Evolutionary conservation across 2,329 filamentous ascomycete genomes (phyloP), one percentile per base, ranked within the genome.

Genomic region (Furcasterigmium furcatum): DNA sequence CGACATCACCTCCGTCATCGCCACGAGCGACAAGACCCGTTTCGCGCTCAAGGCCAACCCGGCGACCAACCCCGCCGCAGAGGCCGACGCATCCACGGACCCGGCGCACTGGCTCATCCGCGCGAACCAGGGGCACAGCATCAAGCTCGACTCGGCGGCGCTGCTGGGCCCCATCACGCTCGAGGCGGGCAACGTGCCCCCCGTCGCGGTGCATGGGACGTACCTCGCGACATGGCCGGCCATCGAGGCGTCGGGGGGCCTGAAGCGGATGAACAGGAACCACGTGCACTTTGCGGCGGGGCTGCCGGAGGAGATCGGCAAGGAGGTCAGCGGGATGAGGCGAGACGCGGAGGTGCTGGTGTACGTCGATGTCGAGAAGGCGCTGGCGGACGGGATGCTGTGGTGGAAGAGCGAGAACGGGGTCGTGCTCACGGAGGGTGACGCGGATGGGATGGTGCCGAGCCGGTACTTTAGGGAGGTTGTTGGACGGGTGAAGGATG

Each of bases 81-180:
- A 57, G 34, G n/a, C n/a, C n/a, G 56, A 60, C 10, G 51, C 57
- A 16, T 61, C 62, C 18, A 59, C 61, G 9, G 72, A 86, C 41
- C 76, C 88, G 0, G 64, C 75, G 1, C 76, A 87, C 63, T 96
- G 85, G 72, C 76, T 95, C 25, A 96, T 99, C 68, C 90, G 94
- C 58, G 94, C 94, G 22, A 96, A 95, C 60, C 94, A 97, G 70
- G 94, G 94, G 45, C 94, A 97, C 72, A 90, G 82, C 57, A 88
- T 99, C 60, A 82, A 83, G 58, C 70, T 84, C 29, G 85, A 88
- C 22, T 82, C 82, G n/a, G 80, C 85, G 39, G 78, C 78, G 0
- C 76, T 95, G 3, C 79, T 96, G 4, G 77, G 74, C 18, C 83
- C 85, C 7, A 73, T 96, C 46, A 84, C 81, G 2, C 60, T 80